Conservation (phyloP, 305 asterid genomes). For the Galium porrigens region DNA sequence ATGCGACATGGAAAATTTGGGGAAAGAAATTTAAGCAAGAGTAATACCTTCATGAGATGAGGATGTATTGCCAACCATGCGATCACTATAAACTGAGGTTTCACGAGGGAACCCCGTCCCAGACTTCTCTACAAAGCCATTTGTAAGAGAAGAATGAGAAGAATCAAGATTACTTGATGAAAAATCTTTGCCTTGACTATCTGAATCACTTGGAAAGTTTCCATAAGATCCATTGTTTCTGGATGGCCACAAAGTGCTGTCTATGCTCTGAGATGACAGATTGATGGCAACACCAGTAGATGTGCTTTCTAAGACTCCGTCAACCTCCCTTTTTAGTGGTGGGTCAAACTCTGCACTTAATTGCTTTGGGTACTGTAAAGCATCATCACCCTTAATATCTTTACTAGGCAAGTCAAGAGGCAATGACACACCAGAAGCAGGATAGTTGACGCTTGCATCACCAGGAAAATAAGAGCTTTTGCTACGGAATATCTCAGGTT, state of each 20-base stretch:
- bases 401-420: constrained; percentile 22
- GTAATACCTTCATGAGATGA: constrained; percentile 47
- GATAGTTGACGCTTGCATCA: constrained; percentile 21
- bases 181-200: constrained; percentile 26
- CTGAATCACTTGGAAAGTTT: constrained; percentile 24
- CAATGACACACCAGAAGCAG: constrained; percentile 15
- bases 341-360: constrained; percentile 22
- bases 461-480: constrained; percentile 24
- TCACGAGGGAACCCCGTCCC: constrained; percentile 25
- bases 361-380: constrained; percentile 14
- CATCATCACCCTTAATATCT: constrained; percentile 28
- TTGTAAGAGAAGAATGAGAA: constrained; percentile 25
- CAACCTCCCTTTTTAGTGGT: constrained; percentile 25
- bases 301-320: constrained; percentile 28
- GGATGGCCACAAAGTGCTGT: constrained; percentile 23
- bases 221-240: constrained; percentile 24
- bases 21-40: constrained; percentile 6
- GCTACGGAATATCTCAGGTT: constrained; percentile 22
- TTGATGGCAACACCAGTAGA: constrained; percentile 24
- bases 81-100: constrained; percentile 29
- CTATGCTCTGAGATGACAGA: constrained; percentile 26
- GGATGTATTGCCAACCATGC: constrained; percentile 24
- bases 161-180: constrained; percentile 28
- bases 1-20: not conserved
- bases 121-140: constrained; percentile 29